Evolutionary conservation across 1,139 yeast species (phyloP).

Genomic region (Geotrichum carabidarum): DNA sequence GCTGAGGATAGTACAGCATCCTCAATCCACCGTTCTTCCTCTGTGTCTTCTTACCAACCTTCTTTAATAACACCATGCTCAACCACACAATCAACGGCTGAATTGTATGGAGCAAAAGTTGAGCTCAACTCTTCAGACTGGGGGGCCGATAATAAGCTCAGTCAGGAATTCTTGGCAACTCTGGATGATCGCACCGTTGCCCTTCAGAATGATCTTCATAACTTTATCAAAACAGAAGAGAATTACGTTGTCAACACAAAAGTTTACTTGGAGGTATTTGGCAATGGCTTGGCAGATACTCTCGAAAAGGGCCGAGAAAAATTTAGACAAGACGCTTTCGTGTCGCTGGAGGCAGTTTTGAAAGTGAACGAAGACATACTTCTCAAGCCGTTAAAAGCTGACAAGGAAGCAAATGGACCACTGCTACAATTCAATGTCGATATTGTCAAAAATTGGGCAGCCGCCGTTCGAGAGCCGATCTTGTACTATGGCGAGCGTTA

Average conservation of each 20-base stretch:
- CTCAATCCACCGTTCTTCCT: slow-evolving; percentile 2
- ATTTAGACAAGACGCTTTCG: slow-evolving; percentile 15
- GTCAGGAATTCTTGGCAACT: slow-evolving; percentile 3
- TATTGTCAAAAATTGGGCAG: slow-evolving; percentile 12
- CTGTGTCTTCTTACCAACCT: slow-evolving; percentile 6
- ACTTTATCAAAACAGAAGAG: slow-evolving; percentile 14
- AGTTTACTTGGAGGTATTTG: slow-evolving; percentile 16
- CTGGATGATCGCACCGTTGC: slow-evolving; percentile 7
- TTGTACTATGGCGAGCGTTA: slow-evolving; percentile 12
- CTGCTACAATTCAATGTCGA: slow-evolving; percentile 6
- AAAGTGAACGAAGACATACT: slow-evolving; percentile 14
- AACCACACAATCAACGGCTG: slow-evolving; percentile 13
- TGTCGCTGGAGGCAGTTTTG: slow-evolving; percentile 7
- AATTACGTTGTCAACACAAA: slow-evolving; percentile 15
- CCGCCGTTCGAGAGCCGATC: slow-evolving; percentile 11
- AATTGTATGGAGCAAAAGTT: slow-evolving; percentile 6
- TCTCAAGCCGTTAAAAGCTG: slow-evolving; percentile 13
- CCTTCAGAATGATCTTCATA: slow-evolving; percentile 17
- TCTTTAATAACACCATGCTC: slow-evolving; percentile 13
- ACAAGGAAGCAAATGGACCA: slow-evolving; percentile 12
- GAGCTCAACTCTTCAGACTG: slow-evolving; percentile 16
- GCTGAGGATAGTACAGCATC: slow-evolving; percentile 3
- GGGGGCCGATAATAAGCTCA: slow-evolving; percentile 12
- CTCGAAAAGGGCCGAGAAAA: slow-evolving; percentile 3
- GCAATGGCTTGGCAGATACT: slow-evolving; percentile 9